A percentile compares a stretch with the other conserved stretches of the same genome.
Evolutionary conservation across 768 basidiomycete genomes (phyloP).

Genomic region (Daedalea quercina): DNA sequence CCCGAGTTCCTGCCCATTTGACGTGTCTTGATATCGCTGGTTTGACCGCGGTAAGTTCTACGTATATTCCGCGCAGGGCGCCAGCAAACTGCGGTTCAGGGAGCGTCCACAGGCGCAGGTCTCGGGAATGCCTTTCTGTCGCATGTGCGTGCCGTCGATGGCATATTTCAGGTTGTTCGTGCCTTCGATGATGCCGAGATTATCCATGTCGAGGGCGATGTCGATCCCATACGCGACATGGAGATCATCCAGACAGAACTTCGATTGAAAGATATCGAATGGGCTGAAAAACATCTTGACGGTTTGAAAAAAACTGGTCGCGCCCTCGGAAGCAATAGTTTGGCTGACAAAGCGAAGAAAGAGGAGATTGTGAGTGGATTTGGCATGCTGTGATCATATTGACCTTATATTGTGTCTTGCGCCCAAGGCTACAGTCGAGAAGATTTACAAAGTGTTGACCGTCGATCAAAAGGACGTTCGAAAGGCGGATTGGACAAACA

Average conservation of each 20-base stretch:
- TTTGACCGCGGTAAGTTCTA: slow-evolving; percentile 70
- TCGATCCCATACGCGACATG: slow-evolving; percentile 95
- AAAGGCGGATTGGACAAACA: slow-evolving; percentile 91
- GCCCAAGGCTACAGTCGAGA: slow-evolving; percentile 73
- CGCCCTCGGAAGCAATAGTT: slow-evolving; percentile 61
- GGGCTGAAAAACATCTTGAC: slow-evolving; percentile 91
- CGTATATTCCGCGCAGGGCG: not conserved
- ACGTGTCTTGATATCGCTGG: slow-evolving; percentile 99
- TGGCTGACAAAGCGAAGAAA: slow-evolving; percentile 94
- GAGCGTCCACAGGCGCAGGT: slow-evolving; percentile 96
- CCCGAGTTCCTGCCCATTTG: slow-evolving; percentile 86
- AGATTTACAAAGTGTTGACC: slow-evolving; percentile 70
- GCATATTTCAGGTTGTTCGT: slow-evolving; percentile 97
- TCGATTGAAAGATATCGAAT: slow-evolving; percentile 95
- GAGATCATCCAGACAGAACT: slow-evolving; percentile 94
- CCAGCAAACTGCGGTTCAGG: slow-evolving; percentile 33
- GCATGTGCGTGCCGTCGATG: slow-evolving; percentile 96
- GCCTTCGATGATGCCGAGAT: slow-evolving; percentile 99
- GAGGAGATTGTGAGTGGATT: slow-evolving; percentile 83
- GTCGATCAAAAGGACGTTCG: slow-evolving; percentile 86
- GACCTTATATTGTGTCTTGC: slow-evolving; percentile 3
- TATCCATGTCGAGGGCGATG: slow-evolving; percentile 98
- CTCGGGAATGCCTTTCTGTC: slow-evolving; percentile 97
- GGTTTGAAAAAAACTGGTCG: slow-evolving; percentile 67
- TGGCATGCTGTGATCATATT: not conserved